These are phyloP conservation scores for Glebionis coronaria DNA, from an alignment of 129 eudicot genomes.

Conservation along the genomic window DNA sequence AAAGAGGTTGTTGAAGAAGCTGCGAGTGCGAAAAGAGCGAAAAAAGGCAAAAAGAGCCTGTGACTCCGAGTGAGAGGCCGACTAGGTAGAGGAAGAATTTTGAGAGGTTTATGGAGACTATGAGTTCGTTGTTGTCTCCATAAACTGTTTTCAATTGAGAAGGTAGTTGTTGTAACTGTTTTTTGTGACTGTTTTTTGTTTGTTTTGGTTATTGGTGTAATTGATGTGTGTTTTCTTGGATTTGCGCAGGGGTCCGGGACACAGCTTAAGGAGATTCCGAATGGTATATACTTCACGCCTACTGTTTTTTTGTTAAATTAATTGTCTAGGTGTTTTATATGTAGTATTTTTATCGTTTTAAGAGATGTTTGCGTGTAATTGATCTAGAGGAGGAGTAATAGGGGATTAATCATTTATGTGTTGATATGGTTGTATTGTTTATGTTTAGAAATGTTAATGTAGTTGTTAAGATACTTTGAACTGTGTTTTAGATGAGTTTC, in stretches of 20 bases:
- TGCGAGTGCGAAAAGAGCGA: slow-evolving; percentile 24
- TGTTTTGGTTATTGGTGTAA: not conserved
- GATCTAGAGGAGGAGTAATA: no score
- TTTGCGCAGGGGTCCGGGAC: slow-evolving; percentile 70
- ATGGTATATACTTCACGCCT: slow-evolving; percentile 37
- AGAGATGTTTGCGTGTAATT: no score
- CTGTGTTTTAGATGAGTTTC: no score
- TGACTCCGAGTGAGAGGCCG: slow-evolving; percentile 63
- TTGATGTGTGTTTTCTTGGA: not conserved
- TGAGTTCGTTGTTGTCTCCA: slow-evolving; percentile 25
- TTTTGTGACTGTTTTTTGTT: not conserved
- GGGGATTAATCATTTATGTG: no score
- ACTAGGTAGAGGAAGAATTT: slow-evolving; percentile 77
- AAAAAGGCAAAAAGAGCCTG: slow-evolving; percentile 22
- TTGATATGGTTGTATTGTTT: no score
- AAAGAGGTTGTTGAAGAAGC: no score
- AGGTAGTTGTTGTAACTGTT: slow-evolving; percentile 29
- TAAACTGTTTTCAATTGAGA: slow-evolving; percentile 55
- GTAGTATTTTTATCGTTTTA: no score
- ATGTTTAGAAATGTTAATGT: no score
- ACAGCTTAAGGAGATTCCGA: slow-evolving; percentile 85
- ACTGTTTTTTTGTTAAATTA: no score
- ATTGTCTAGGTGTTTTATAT: no score
- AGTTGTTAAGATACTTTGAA: no score
- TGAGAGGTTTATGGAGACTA: slow-evolving; percentile 56